Evolutionary conservation across 345 rosid genomes (phyloP).

Genomic region (Eucalyptus pauciflora): DNA sequence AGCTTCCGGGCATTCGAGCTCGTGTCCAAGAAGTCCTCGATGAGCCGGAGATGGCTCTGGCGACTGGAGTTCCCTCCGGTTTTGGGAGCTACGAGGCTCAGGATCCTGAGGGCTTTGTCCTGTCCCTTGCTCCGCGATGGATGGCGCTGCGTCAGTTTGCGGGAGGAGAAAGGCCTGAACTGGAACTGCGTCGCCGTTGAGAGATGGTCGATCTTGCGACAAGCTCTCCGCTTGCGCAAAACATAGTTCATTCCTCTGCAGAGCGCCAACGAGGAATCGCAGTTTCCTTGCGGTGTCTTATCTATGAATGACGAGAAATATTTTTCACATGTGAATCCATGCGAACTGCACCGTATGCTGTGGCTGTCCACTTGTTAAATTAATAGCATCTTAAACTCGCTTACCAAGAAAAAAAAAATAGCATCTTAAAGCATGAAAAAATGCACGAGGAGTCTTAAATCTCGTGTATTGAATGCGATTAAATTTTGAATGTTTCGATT

Average conservation of each 20-base stretch:
- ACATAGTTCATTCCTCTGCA: background rate
- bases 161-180: constrained; percentile 16
- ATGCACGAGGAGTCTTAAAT: too few species aligned
- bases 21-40: constrained; percentile 29
- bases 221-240: background rate
- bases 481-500: background rate
- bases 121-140: constrained; percentile 7
- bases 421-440: too few species aligned
- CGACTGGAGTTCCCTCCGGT: background rate
- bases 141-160: background rate
- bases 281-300: background rate
- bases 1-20: background rate
- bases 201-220: background rate
- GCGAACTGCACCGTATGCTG: background rate
- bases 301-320: background rate
- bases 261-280: background rate
- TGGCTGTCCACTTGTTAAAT: background rate
- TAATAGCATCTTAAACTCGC: too few species aligned
- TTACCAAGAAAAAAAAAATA: too few species aligned
- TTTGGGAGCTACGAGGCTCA: constrained; percentile 33
- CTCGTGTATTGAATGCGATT: background rate
- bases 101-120: constrained; percentile 36
- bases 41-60: constrained; percentile 39
- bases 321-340: background rate
- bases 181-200: background rate